These are phyloP conservation scores for Leccinum fibrillosum DNA, from an alignment of 768 basidiomycete species.

Conservation along the genomic window DNA sequence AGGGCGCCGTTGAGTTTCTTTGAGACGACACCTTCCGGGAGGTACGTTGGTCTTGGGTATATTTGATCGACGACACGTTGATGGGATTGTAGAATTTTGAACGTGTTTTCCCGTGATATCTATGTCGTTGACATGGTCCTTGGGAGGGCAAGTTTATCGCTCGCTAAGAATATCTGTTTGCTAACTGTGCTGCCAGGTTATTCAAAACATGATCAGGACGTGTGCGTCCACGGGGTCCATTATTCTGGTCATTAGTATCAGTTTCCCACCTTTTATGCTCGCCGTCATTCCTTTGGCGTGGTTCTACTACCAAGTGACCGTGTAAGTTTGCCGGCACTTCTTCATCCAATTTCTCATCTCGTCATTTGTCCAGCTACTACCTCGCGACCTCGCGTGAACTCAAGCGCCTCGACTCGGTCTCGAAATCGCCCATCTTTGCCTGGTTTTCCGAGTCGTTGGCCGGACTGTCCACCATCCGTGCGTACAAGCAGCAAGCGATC, in stretches of 20 bases:
- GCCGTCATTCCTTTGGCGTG: constrained; percentile 72
- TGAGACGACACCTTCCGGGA: constrained; percentile 82
- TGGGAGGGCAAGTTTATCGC: constrained; percentile 43
- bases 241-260: constrained; percentile 68
- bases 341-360: not conserved
- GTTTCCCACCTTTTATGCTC: constrained; percentile 80
- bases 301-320: constrained; percentile 80
- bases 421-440: constrained; percentile 87
- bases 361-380: constrained; percentile 60
- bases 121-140: constrained; percentile 86
- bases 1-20: constrained; percentile 85
- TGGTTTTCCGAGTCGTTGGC: constrained; percentile 79
- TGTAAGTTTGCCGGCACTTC: constrained; percentile 40
- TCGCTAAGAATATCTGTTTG: not conserved
- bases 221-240: constrained; percentile 56
- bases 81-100: constrained; percentile 58
- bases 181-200: constrained; percentile 36
- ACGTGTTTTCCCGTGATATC: constrained; percentile 87
- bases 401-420: constrained; percentile 85
- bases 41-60: constrained; percentile 38
- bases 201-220: constrained; percentile 70
- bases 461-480: constrained; percentile 81
- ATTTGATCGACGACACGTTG: not conserved
- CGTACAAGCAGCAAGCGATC: constrained; percentile 65
- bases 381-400: constrained; percentile 83